phyloP scores from a whole-genome alignment of 1,139 yeast species.

The Dujonia santamariae region DNA sequence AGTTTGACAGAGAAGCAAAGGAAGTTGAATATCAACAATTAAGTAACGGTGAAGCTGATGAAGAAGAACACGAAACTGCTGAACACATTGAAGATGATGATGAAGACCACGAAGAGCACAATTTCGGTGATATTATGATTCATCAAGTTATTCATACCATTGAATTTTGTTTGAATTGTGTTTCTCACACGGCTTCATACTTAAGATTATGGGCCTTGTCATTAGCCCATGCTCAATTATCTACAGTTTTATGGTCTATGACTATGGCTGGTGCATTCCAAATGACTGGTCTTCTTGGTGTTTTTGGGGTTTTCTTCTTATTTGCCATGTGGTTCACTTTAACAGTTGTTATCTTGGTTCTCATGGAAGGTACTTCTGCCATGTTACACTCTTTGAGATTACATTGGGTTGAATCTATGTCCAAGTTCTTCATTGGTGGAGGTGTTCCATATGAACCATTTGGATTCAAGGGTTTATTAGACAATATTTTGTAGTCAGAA shows the following conservation, averaged over 20 bases:
- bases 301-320: slow-evolving; percentile 51
- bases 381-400: slow-evolving; percentile 82
- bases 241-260: slow-evolving; percentile 77
- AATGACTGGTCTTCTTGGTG: slow-evolving; percentile 47
- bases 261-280: slow-evolving; percentile 61
- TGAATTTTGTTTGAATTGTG: slow-evolving; percentile 76
- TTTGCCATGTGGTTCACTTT: slow-evolving; percentile 79
- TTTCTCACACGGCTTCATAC: slow-evolving; percentile 77
- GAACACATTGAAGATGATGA: slow-evolving; percentile 44
- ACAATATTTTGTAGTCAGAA: slow-evolving; percentile 27
- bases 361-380: slow-evolving; percentile 87
- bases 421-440: slow-evolving; percentile 81
- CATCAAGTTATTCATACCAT: slow-evolving; percentile 80
- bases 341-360: slow-evolving; percentile 69
- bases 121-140: slow-evolving; percentile 73
- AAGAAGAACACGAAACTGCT: slow-evolving; percentile 21
- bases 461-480: slow-evolving; percentile 44
- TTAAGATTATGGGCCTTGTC: slow-evolving; percentile 78
- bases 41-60: slow-evolving; percentile 16
- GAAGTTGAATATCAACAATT: slow-evolving; percentile 31
- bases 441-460: slow-evolving; percentile 72
- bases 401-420: slow-evolving; percentile 89
- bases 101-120: slow-evolving; percentile 53
- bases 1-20: slow-evolving; percentile 40
- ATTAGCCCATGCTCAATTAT: slow-evolving; percentile 74